These are phyloP conservation scores for Pseudocercospora crystallina DNA, from an alignment of 2,329 filamentous ascomycete species.

Conservation along the genomic window DNA sequence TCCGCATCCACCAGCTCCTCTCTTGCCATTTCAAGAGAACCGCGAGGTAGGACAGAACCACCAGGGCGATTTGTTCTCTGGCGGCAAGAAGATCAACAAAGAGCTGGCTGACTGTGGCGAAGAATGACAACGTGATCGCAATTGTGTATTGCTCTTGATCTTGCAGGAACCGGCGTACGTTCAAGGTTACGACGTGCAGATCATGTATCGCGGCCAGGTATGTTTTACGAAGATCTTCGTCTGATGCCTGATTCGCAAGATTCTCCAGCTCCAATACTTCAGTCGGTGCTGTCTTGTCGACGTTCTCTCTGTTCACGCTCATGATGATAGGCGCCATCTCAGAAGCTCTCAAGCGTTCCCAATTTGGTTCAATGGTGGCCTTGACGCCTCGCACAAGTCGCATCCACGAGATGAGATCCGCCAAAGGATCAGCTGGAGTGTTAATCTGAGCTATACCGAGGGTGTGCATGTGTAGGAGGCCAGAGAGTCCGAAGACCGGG, in stretches of 20 bases:
- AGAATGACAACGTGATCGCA: background rate
- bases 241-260: slow-evolving; percentile 1
- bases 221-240: background rate
- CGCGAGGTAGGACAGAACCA: slow-evolving; percentile 17
- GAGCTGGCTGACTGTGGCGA: background rate
- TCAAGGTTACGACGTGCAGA: slow-evolving; percentile 13
- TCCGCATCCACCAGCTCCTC: slow-evolving; percentile 13
- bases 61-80: slow-evolving; percentile 11
- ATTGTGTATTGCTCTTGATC: slow-evolving; percentile 1
- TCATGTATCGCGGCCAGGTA: slow-evolving; percentile 14
- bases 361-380: slow-evolving; percentile 13
- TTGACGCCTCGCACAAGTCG: slow-evolving; percentile 14
- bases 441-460: slow-evolving; percentile 16
- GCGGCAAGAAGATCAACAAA: slow-evolving; percentile 14
- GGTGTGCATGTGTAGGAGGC: slow-evolving; percentile 15
- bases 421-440: slow-evolving; percentile 14
- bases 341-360: slow-evolving; percentile 13
- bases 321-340: slow-evolving; percentile 15
- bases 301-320: background rate
- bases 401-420: slow-evolving; percentile 16
- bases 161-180: background rate
- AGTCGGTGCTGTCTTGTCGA: slow-evolving; percentile 1
- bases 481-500: slow-evolving; percentile 14
- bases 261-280: slow-evolving; percentile 13
- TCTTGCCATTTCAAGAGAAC: slow-evolving; percentile 14